Evolutionary conservation across 1,139 yeast species (phyloP), one percentile per base, ranked within the genome.

Genomic region (Lipomyces yarrowii): DNA sequence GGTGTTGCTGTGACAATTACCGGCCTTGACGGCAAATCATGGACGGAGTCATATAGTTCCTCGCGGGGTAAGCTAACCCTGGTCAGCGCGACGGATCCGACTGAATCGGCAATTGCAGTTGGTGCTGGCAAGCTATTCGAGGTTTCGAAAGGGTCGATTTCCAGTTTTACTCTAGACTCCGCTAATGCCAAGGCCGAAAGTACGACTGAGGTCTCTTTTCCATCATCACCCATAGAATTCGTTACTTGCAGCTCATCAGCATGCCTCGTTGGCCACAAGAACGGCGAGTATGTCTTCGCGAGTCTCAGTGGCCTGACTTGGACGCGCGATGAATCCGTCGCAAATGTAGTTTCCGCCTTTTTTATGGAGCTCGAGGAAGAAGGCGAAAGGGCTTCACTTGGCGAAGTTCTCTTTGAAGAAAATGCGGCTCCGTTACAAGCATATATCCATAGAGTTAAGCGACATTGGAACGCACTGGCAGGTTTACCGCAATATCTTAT

Each of bases 251-350:
- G 60, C 53, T 37, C 56, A 11, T n/a, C 60, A 5, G 55, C 58
- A 5, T 67, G 69, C 35, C 33, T 67, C 2, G 63, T 65, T 39
- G 59, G 60, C 23, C 48, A 52, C 23, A 15, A n/a, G 11, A 46
- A 32, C 42, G 66, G 64, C 35, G 67, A 64, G 32, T 57, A 53
- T 37, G 51, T 61, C 10, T 54, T 35, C 33, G 57, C 56, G 6
- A 52, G 42, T 3, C n/a, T 8, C 2, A 13, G 61, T 10, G 64
- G 64, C 11, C 33, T 58, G 26, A 56, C 67, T 8, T 86, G 88
- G 88, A 57, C 70, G 1, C 79, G 82, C 62, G 87, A 85, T 70
- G 86, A 82, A 71, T 81, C 86, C 0, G 68, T 83, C 10, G 77
- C 83, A 6, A 73, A 79, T 35, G 76, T 82, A 3, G 74, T 74